Evolutionary conservation across 805 yeast genomes (phyloP).

Genomic region (Candida broadrunensis): DNA sequence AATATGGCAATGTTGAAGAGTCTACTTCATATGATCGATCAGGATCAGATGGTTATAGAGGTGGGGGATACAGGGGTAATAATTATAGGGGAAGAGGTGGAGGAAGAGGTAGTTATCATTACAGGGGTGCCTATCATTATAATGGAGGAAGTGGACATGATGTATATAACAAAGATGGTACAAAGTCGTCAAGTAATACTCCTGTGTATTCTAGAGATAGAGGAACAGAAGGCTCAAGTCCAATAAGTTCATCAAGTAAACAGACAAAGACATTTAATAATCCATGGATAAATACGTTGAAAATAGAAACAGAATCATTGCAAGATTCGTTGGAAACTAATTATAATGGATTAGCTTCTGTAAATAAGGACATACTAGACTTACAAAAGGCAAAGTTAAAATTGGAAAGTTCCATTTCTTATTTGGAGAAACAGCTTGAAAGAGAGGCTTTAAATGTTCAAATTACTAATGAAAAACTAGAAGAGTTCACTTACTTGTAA

Average conservation of each 20-base stretch:
- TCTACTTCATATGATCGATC: neutral
- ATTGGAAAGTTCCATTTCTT: constrained; percentile 15
- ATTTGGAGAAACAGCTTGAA: constrained; percentile 20
- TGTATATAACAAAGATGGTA: constrained; percentile 1
- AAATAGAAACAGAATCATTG: constrained; percentile 22
- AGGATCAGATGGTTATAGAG: constrained; percentile 3
- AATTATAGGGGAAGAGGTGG: constrained; percentile 8
- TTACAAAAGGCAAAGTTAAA: constrained; percentile 22
- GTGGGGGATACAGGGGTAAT: neutral
- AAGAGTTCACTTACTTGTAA: constrained; percentile 43
- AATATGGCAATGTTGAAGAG: neutral
- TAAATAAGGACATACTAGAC: constrained; percentile 21
- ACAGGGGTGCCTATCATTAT: too few species aligned
- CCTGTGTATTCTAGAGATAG: constrained; percentile 7
- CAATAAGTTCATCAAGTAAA: neutral
- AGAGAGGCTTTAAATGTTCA: constrained; percentile 34
- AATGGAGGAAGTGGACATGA: constrained; percentile 2
- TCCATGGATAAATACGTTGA: constrained; percentile 34
- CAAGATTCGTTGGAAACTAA: constrained; percentile 21
- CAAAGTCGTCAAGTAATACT: neutral
- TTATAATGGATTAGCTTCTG: constrained; percentile 19
- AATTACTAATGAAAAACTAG: constrained; percentile 47
- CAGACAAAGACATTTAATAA: constrained; percentile 10
- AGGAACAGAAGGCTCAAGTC: neutral
- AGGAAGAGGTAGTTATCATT: constrained; percentile 3